A percentile compares a stretch with the other conserved stretches of the same genome.
phyloP scores from a whole-genome alignment of 768 basidiomycete genomes.

The Termitomyces sp. region DNA sequence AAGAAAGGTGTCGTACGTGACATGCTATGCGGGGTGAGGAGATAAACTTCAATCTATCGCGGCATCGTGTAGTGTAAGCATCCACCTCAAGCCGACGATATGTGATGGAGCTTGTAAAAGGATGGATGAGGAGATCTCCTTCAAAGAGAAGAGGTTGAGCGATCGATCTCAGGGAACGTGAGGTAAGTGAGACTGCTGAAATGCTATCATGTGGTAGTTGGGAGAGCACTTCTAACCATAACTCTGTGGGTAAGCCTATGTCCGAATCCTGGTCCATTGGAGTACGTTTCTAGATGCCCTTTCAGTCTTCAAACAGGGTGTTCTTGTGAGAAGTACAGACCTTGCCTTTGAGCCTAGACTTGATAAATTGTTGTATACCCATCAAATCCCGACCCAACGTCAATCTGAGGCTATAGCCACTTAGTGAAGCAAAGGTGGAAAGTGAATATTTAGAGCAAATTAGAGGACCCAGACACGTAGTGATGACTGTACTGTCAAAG shows the following conservation, averaged over 20 bases:
- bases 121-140: conserved; percentile 12
- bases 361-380: not conserved
- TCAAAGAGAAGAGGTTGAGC: conserved; percentile 15
- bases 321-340: not conserved
- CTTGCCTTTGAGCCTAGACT: not conserved
- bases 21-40: conserved; percentile 6
- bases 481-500: not conserved
- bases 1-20: conserved; percentile 11
- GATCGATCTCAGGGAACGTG: conserved; percentile 13
- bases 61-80: conserved; percentile 11
- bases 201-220: conserved; percentile 4
- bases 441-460: not conserved
- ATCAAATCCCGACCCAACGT: not conserved
- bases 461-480: no score
- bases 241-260: conserved; percentile 15
- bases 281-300: not conserved
- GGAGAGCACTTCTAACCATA: conserved; percentile 18
- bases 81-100: conserved; percentile 14
- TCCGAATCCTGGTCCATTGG: not conserved
- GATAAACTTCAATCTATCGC: conserved; percentile 15
- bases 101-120: conserved; percentile 17
- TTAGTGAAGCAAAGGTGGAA: no score
- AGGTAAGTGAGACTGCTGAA: conserved; percentile 10
- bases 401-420: not conserved
- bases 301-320: no score